Conservation (phyloP, 495 filamentous ascomycete species). For the Neurospora tetraspora region DNA sequence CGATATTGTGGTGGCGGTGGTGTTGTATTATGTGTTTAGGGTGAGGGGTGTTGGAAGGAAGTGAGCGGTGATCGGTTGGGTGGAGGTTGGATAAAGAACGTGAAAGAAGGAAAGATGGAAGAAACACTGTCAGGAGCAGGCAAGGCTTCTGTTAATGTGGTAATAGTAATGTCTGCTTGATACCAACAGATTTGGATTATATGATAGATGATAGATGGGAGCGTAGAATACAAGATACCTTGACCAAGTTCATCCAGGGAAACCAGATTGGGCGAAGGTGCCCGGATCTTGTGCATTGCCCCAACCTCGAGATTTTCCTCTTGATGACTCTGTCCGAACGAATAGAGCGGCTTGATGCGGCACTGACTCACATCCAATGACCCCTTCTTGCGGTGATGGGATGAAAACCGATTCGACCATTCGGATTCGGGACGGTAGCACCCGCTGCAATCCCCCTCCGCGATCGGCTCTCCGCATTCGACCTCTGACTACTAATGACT, state of each 20-base stretch:
- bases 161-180: neutral
- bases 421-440: neutral
- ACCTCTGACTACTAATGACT: neutral
- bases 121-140: too few relatives aligned
- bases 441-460: neutral
- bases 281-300: too few relatives aligned
- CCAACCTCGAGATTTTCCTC: neutral
- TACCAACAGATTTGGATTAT: neutral
- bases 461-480: neutral
- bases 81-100: neutral
- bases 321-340: too few relatives aligned
- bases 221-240: neutral
- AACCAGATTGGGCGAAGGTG: too few relatives aligned
- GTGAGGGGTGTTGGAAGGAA: conserved; percentile 16
- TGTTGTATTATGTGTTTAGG: conserved; percentile 43
- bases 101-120: neutral
- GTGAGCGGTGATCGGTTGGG: neutral
- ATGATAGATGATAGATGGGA: neutral
- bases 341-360: neutral
- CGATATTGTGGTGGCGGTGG: conserved; percentile 40
- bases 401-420: neutral
- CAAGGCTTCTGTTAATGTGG: too few relatives aligned
- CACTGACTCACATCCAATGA: neutral
- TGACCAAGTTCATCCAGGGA: neutral
- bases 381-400: too few relatives aligned